Conservation (phyloP, 495 filamentous ascomycete genomes). For the Mytilinidion resinicola region DNA sequence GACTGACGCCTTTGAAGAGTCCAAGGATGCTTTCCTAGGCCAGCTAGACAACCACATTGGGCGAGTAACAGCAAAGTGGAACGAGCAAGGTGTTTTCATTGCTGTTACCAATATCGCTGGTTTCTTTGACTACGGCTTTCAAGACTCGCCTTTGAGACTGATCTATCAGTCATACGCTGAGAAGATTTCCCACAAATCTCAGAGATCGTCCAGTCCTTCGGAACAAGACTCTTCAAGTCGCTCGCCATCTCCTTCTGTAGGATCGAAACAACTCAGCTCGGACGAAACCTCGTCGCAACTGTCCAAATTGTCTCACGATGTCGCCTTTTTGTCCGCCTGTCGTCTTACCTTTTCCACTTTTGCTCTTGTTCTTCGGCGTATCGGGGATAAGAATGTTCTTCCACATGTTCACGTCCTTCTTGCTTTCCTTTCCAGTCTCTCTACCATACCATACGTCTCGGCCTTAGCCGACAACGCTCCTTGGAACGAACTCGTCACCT, state of each 20-base stretch:
- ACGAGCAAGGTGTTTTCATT: constrained; percentile 55
- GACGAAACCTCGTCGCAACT: constrained; percentile 19
- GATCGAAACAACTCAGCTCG: constrained; percentile 9
- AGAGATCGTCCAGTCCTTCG: constrained; percentile 7
- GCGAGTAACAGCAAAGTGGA: constrained; percentile 52
- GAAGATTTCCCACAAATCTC: constrained; percentile 31
- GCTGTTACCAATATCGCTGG: constrained; percentile 48
- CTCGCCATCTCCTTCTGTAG: constrained; percentile 7
- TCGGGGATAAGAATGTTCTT: constrained; percentile 14
- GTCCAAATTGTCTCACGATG: constrained; percentile 5
- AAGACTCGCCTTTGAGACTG: constrained; percentile 42
- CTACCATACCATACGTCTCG: constrained; percentile 41
- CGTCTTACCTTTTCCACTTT: constrained; percentile 45
- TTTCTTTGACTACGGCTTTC: constrained; percentile 56
- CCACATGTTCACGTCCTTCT: constrained; percentile 52
- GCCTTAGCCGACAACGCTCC: constrained; percentile 53
- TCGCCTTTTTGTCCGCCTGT: constrained; percentile 33
- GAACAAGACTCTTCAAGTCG: constrained; percentile 12
- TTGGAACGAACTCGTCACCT: constrained; percentile 56
- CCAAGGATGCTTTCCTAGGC: constrained; percentile 47
- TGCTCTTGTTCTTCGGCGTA: constrained; percentile 47
- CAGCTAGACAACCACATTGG: constrained; percentile 55
- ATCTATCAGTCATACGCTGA: constrained; percentile 35
- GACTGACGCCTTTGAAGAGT: constrained; percentile 42
- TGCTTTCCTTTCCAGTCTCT: constrained; percentile 56